Evolutionary conservation across 768 basidiomycete genomes (phyloP).

Genomic region (Hydnum rufescens): DNA sequence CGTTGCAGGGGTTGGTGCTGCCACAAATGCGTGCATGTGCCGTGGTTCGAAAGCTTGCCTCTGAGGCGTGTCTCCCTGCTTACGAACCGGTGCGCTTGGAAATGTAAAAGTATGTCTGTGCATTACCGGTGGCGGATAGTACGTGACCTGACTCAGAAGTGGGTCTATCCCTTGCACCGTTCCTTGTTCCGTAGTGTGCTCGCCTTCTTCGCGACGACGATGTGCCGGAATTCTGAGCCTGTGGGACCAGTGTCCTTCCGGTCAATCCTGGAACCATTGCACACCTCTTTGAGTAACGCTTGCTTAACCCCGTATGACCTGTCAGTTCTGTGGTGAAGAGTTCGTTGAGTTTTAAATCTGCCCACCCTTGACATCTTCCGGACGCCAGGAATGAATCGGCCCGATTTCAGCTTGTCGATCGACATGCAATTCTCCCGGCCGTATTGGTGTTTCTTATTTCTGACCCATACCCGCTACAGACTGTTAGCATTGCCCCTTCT

Average conservation of each 20-base stretch:
- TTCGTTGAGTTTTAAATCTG: slow-evolving; percentile 33
- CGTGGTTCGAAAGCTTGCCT: slow-evolving; percentile 31
- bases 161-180: too few species aligned
- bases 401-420: slow-evolving; percentile 28
- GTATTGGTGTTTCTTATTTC: not conserved
- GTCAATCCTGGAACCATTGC: slow-evolving; percentile 27
- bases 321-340: slow-evolving; percentile 59
- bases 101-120: slow-evolving; percentile 32
- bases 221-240: slow-evolving; percentile 33
- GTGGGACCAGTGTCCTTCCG: slow-evolving; percentile 47
- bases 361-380: slow-evolving; percentile 26
- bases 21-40: slow-evolving; percentile 34
- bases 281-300: not conserved
- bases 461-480: slow-evolving; percentile 11
- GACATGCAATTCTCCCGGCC: not conserved
- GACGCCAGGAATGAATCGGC: slow-evolving; percentile 27
- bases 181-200: too few species aligned
- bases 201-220: slow-evolving; percentile 40
- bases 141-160: slow-evolving; percentile 14
- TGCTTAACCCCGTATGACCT: not conserved
- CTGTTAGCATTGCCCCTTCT: slow-evolving; percentile 16
- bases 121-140: slow-evolving; percentile 52
- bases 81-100: slow-evolving; percentile 41
- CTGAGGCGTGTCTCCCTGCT: slow-evolving; percentile 38
- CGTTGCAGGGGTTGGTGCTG: slow-evolving; percentile 29